Base-by-base conservation (phyloP, 345 rosid species). In the Rhodamnia rubescens region DNA sequence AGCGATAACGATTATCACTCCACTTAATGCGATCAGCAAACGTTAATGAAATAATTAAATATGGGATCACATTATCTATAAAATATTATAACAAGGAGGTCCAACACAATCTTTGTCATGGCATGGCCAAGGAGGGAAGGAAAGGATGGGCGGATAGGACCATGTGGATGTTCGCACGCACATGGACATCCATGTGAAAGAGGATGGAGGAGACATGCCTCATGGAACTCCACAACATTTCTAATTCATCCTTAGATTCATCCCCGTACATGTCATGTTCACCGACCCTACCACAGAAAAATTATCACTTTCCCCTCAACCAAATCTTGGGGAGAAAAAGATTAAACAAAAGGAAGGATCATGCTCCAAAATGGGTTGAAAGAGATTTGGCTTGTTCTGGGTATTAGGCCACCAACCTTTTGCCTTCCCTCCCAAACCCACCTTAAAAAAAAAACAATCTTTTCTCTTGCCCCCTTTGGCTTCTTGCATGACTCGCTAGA, bases 321-420 rank as follows among this genome's bases (percentile, higher is more conserved):
- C 20, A 69, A 69, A 69, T 69, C 78, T 32, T 40, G 13, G 2
- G 16, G 29, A 36, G 32, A 16, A 8, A 7, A 8, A 32, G 16
- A 32, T 2, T 4, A 40, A 20, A 32, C 11, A 36, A 69, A 16
- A 69, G 78, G 40, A 69, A 36, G 78, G 78, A 69, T 18, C 47
- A 69, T 69, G 24, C 78, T 36, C 24, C 58, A 29, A n/a, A 50
- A 49, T 7, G 80, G 53, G 84, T 85, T 82, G 89, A 90, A 86
- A 87, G 90, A 85, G 22, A 82, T 83, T 91, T 87, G 85, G 90
- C 89, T 82, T 89, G 89, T 82, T 22, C 82, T 74, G 86, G 88
- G 87, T 86, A 86, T 89, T 88, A 86, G 91, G 90, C 90, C 94
- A 92, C 84, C 91, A 85, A 89, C 81, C 83, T 82, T 88, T 87